These are phyloP conservation scores for Fusarium tanahbumbuense DNA, from an alignment of 2,329 filamentous ascomycete genomes.

Conservation along the genomic window DNA sequence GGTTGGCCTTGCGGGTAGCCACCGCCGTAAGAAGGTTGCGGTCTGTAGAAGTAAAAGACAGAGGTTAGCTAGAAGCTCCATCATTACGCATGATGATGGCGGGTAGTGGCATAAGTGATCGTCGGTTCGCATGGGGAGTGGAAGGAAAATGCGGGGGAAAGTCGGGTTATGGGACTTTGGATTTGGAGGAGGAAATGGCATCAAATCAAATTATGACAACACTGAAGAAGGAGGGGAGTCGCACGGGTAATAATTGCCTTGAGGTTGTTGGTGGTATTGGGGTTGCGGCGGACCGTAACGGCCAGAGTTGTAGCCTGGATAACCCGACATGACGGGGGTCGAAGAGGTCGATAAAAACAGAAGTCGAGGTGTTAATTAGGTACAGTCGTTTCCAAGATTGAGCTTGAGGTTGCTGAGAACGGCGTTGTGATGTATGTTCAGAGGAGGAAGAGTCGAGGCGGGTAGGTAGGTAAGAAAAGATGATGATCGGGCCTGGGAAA, in stretches of 20 bases:
- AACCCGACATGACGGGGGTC: conserved; percentile 67
- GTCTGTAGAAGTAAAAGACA: conserved; percentile 47
- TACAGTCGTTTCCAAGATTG: background rate
- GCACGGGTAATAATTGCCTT: conserved; percentile 64
- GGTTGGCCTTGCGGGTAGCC: conserved; percentile 59
- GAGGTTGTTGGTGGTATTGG: conserved; percentile 46
- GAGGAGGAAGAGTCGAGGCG: conserved; percentile 19
- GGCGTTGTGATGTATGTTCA: conserved; percentile 9
- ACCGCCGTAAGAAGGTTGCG: conserved; percentile 60
- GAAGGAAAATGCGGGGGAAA: conserved; percentile 20
- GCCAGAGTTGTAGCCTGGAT: conserved; percentile 66
- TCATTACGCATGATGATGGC: conserved; percentile 4
- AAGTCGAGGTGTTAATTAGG: background rate
- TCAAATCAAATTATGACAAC: conserved; percentile 16
- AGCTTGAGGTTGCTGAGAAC: conserved; percentile 10
- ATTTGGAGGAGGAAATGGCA: conserved; percentile 30
- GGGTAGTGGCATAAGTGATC: conserved; percentile 18
- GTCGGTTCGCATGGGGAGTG: conserved; percentile 10
- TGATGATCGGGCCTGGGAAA: conserved; percentile 23
- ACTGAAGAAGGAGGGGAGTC: conserved; percentile 42
- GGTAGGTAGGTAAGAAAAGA: conserved; percentile 23
- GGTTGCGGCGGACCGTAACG: conserved; percentile 54
- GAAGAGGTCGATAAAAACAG: background rate
- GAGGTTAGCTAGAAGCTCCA: conserved; percentile 37
- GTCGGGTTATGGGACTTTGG: background rate